Percentiles rank a stretch among this genome's conserved stretches.
Evolutionary conservation across 768 basidiomycete species (phyloP).

Genomic region (Pisolithus tinctorius): DNA sequence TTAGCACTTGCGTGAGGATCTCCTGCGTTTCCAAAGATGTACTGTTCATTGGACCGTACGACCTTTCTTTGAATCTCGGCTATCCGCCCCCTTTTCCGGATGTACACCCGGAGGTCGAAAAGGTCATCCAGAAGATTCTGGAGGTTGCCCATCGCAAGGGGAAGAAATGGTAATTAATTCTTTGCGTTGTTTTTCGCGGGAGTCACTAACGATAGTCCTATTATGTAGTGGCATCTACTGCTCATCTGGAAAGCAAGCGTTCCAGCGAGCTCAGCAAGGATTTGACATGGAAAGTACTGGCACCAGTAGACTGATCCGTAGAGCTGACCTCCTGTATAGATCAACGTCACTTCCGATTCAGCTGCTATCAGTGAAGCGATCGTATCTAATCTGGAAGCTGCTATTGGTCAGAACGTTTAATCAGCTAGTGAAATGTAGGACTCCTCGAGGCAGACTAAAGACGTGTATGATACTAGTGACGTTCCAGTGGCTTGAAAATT

Average conservation of each 20-base stretch:
- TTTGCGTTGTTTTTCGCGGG: neutral
- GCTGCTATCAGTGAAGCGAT: conserved; percentile 38
- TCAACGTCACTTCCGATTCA: conserved; percentile 42
- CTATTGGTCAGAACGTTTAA: conserved; percentile 10
- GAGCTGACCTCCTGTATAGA: conserved; percentile 26
- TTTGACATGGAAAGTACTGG: conserved; percentile 41
- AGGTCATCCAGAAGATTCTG: conserved; percentile 49
- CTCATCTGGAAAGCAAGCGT: conserved; percentile 37
- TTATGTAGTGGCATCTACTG: conserved; percentile 41
- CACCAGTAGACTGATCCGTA: neutral
- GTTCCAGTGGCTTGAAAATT: too few species aligned
- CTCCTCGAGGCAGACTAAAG: too few species aligned
- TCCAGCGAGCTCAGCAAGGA: conserved; percentile 39
- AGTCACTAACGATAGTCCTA: neutral
- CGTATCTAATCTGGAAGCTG: conserved; percentile 15
- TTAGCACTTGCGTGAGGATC: neutral
- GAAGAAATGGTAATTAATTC: conserved; percentile 53
- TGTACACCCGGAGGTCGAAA: conserved; percentile 58
- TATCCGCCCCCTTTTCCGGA: conserved; percentile 56
- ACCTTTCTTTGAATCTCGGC: conserved; percentile 58
- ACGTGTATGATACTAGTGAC: too few species aligned
- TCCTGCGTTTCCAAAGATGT: conserved; percentile 28
- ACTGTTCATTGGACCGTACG: conserved; percentile 62
- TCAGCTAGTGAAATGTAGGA: neutral
- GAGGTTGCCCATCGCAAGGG: conserved; percentile 41